A percentile compares a stretch with the other conserved stretches of the same genome.
Conservation (phyloP, 2,329 filamentous ascomycete species). For the Pseudogymnoascus sp. region DNA sequence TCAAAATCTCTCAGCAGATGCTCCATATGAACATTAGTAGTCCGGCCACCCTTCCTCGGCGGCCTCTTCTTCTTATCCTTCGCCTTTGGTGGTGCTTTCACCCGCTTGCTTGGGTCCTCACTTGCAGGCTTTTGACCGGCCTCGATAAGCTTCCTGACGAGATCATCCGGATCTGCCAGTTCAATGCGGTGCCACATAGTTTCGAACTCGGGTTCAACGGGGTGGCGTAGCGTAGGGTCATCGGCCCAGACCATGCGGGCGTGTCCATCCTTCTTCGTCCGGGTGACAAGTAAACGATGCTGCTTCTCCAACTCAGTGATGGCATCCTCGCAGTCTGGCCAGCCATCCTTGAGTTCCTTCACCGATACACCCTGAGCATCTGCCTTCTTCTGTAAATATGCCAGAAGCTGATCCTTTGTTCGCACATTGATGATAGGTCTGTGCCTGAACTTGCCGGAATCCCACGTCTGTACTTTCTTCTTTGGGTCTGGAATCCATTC, state of each 20-base stretch:
- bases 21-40: slow-evolving; percentile 29
- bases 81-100: slow-evolving; percentile 26
- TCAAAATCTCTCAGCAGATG: slow-evolving; percentile 27
- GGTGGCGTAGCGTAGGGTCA: slow-evolving; percentile 66
- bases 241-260: slow-evolving; percentile 84
- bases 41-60: slow-evolving; percentile 26
- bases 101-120: slow-evolving; percentile 29
- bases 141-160: slow-evolving; percentile 33
- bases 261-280: slow-evolving; percentile 86
- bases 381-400: slow-evolving; percentile 70
- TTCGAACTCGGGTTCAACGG: slow-evolving; percentile 75
- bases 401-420: slow-evolving; percentile 66
- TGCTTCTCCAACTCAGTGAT: slow-evolving; percentile 70
- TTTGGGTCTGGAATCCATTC: slow-evolving; percentile 47
- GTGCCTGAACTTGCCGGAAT: slow-evolving; percentile 69
- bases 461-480: slow-evolving; percentile 58
- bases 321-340: slow-evolving; percentile 73
- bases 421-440: slow-evolving; percentile 77
- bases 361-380: slow-evolving; percentile 75
- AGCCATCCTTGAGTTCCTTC: slow-evolving; percentile 91
- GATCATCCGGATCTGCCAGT: slow-evolving; percentile 47
- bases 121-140: slow-evolving; percentile 31
- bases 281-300: slow-evolving; percentile 74
- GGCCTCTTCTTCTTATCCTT: slow-evolving; percentile 32
- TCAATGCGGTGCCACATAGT: slow-evolving; percentile 74